Evolutionary conservation across 345 rosid genomes (phyloP), one percentile per base, ranked within the genome.

Genomic region (Gossypium australe): DNA sequence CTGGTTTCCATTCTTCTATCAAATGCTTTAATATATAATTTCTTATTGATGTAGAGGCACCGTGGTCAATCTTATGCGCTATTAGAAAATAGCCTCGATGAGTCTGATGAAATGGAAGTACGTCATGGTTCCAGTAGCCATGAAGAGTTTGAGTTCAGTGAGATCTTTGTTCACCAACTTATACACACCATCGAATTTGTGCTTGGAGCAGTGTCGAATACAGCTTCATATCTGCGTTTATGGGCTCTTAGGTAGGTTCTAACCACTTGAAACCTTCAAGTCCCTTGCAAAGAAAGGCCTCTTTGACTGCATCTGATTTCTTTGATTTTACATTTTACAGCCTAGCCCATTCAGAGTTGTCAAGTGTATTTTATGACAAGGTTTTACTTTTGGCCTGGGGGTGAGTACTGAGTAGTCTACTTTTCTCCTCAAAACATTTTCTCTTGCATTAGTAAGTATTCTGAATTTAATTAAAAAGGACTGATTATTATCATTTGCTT

Each of bases 151-250:
- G 90, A 86, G 67, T 90, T 90, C 86, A 83, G 86, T 25, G 90
- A 90, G 87, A 80, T 87, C 72, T 84, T 90, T 63, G 89, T 90
- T 6, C 90, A 90, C 78, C 94, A 87, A 77, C 80, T 88, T 71
- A 90, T 90, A 70, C 90, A 88, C 56, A 88, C 92, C 12, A 88
- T 87, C 59, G 92, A 90, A 75, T 88, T 87, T 71, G 90, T 88
- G 2, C 89, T 87, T 17, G 88, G 94, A 73, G 90, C 90, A 25
- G 92, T 87, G 49, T 90, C 92, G 20, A 90, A 88, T 75, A 87
- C 92, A 49, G 94, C 94, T 56, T 90, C 92, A 9, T 85, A 85
- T 76, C 81, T 90, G 27, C 86, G 94, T 17, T 69, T 84, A 67
- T 88, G 94, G 94, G 90, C 94, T 38, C 90, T 90, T 51, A 90